phyloP scores from a whole-genome alignment of 805 yeast species.

The Trichomonascus vanleenenianus region DNA sequence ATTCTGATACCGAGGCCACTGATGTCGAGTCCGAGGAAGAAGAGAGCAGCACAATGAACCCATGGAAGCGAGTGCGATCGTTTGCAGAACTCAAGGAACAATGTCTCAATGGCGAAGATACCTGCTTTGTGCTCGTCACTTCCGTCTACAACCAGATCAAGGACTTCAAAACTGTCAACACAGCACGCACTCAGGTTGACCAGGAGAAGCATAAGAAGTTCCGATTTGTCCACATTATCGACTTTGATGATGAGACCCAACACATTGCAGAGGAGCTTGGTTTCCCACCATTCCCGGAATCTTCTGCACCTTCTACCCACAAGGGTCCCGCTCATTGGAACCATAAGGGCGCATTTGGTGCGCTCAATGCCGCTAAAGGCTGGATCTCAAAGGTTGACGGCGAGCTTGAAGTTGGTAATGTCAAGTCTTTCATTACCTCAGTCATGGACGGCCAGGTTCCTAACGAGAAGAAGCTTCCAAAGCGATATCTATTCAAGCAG shows the following conservation, averaged over 20 bases:
- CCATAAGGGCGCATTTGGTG: slow-evolving; percentile 5
- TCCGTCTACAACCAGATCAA: slow-evolving; percentile 3
- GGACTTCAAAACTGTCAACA: slow-evolving; percentile 3
- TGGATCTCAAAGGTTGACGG: slow-evolving; percentile 12
- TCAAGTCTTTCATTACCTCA: not conserved
- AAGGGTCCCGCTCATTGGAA: slow-evolving; percentile 7
- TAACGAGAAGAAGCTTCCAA: not conserved
- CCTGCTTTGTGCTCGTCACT: slow-evolving; percentile 4
- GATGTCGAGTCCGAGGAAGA: not conserved
- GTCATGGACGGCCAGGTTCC: not conserved
- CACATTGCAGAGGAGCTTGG: slow-evolving; percentile 7
- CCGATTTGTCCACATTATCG: slow-evolving; percentile 3
- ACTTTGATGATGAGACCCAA: slow-evolving; percentile 3
- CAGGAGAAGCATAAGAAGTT: not conserved
- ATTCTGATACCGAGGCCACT: not conserved
- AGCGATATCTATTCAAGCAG: not conserved
- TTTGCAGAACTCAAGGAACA: slow-evolving; percentile 2
- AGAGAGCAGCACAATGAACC: not conserved
- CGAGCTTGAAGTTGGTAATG: slow-evolving; percentile 4
- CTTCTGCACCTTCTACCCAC: slow-evolving; percentile 7
- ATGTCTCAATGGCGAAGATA: slow-evolving; percentile 1
- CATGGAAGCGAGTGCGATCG: slow-evolving; percentile 4
- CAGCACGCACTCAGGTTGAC: slow-evolving; percentile 3
- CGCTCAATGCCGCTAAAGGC: slow-evolving; percentile 9
- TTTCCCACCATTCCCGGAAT: slow-evolving; percentile 10